Evolutionary conservation across 768 basidiomycete genomes (phyloP).

Genomic region (Mycena polygramma): DNA sequence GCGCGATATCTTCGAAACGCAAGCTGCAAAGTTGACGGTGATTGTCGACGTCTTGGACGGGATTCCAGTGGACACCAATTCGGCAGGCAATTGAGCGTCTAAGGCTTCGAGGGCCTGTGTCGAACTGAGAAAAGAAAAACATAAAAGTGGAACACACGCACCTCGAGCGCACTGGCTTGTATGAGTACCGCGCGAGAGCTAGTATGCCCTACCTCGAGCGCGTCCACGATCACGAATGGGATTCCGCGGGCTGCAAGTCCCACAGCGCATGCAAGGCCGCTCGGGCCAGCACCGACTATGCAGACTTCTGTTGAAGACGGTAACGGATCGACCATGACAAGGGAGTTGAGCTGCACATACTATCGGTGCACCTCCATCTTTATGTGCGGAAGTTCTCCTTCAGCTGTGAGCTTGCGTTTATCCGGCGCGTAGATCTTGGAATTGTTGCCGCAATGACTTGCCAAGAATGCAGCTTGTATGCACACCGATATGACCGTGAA

Average conservation of each 20-base stretch:
- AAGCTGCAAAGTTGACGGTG: constrained; percentile 49
- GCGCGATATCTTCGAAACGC: constrained; percentile 43
- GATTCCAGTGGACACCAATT: constrained; percentile 16
- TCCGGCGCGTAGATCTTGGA: too few species aligned
- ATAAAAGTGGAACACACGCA: constrained; percentile 13
- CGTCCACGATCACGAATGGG: constrained; percentile 50
- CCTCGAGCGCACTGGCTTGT: constrained; percentile 49
- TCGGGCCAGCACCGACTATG: constrained; percentile 39
- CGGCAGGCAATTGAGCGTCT: constrained; percentile 12
- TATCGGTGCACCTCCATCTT: too few species aligned
- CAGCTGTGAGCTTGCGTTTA: too few species aligned
- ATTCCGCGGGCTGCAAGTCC: constrained; percentile 52
- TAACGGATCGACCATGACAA: not conserved
- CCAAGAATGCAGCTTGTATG: too few species aligned
- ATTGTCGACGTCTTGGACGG: constrained; percentile 48
- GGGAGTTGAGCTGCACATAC: too few species aligned
- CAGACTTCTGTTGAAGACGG: constrained; percentile 21
- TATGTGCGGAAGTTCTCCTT: too few species aligned
- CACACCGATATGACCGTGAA: too few species aligned
- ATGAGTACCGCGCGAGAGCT: constrained; percentile 51
- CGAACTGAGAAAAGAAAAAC: too few species aligned
- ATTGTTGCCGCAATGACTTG: too few species aligned
- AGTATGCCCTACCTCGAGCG: constrained; percentile 30
- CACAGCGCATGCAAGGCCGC: constrained; percentile 44
- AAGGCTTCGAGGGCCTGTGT: constrained; percentile 11